phyloP scores from a whole-genome alignment of 441 rosid species.

The Metrosideros polymorpha region DNA sequence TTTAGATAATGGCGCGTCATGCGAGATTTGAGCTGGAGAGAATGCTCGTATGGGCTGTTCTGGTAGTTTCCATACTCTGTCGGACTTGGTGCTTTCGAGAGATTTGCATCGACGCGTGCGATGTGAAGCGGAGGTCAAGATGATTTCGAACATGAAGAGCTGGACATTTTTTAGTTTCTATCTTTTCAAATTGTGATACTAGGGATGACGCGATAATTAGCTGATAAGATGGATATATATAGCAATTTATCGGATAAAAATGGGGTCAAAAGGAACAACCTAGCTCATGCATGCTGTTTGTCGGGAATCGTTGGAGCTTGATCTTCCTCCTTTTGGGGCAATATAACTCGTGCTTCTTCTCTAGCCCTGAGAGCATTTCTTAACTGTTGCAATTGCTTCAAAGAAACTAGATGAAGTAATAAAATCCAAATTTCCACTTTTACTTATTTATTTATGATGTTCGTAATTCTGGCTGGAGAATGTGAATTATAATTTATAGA shows the following conservation, averaged over 20 bases:
- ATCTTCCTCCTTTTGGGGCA: background rate
- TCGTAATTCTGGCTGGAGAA: background rate
- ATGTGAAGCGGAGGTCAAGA: background rate
- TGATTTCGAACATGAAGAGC: background rate
- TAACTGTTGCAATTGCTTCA: too few relatives aligned
- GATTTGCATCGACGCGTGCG: background rate
- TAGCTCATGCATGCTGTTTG: background rate
- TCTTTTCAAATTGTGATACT: background rate
- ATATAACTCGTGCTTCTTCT: background rate
- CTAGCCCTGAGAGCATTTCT: background rate
- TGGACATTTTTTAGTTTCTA: background rate
- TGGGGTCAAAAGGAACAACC: background rate
- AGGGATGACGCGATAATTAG: background rate
- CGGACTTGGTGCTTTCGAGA: background rate
- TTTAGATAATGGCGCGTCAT: background rate
- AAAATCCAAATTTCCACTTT: background rate
- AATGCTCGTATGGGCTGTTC: background rate
- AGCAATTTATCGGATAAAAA: background rate
- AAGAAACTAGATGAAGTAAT: background rate
- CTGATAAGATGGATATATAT: background rate
- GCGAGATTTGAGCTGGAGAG: background rate
- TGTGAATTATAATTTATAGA: conserved; percentile 1
- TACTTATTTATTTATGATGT: background rate
- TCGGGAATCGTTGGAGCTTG: background rate
- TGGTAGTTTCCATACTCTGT: background rate